These are phyloP conservation scores for Eucalyptus fibrosa DNA, from an alignment of 345 rosid genomes.

Conservation along the genomic window DNA sequence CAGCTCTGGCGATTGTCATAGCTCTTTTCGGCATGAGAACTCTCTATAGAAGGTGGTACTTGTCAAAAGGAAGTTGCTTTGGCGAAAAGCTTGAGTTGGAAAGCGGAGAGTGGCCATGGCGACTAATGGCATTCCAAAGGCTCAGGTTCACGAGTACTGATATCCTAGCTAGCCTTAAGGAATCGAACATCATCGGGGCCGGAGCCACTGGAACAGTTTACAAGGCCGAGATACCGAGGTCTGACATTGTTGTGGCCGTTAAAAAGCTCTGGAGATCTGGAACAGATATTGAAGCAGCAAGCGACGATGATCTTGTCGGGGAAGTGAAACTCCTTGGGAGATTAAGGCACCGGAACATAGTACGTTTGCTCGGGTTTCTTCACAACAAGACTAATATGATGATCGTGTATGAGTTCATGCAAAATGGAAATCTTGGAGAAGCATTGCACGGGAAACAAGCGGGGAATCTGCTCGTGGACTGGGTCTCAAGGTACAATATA, in stretches of 20 bases:
- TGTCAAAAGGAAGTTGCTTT: conserved; percentile 30
- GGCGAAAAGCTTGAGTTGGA: conserved; percentile 34
- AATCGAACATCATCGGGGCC: conserved; percentile 78
- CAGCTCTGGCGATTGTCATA: conserved; percentile 40
- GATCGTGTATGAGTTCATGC: conserved; percentile 87
- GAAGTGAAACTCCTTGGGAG: conserved; percentile 82
- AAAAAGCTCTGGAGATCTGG: conserved; percentile 82
- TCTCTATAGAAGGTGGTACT: conserved; percentile 43
- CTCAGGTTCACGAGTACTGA: conserved; percentile 69
- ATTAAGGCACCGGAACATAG: conserved; percentile 85
- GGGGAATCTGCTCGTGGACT: conserved; percentile 55
- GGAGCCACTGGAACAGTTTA: conserved; percentile 90
- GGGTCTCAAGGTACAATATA: conserved; percentile 82
- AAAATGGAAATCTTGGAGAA: conserved; percentile 73
- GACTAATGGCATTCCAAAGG: conserved; percentile 83
- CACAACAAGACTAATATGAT: conserved; percentile 62
- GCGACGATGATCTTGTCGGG: conserved; percentile 54
- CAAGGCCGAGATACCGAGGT: conserved; percentile 55
- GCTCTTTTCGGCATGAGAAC: conserved; percentile 20
- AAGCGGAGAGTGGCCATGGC: conserved; percentile 85
- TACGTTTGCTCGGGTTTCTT: conserved; percentile 62
- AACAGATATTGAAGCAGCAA: conserved; percentile 46
- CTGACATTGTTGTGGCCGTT: conserved; percentile 52
- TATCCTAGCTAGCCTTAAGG: conserved; percentile 58
- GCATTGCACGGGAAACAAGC: conserved; percentile 71